Evolutionary conservation across 441 rosid species (phyloP).

Genomic region (Francoa sonchifolia): DNA sequence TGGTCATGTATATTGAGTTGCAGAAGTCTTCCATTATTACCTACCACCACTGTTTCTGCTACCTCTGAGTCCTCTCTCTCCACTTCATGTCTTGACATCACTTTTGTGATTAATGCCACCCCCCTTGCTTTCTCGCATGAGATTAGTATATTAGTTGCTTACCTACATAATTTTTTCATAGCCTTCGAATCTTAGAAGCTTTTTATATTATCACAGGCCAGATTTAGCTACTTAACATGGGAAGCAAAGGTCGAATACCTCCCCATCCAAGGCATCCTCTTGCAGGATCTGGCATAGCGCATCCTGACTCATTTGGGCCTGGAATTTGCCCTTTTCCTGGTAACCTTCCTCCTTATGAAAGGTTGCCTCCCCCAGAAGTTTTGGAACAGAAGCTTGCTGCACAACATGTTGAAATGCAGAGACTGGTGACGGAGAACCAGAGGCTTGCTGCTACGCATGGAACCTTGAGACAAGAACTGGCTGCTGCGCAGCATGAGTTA

Average conservation of each 20-base stretch:
- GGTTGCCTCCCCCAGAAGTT: slow-evolving; percentile 70
- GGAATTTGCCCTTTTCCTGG: slow-evolving; percentile 39
- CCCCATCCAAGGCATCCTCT: slow-evolving; percentile 54
- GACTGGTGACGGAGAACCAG: slow-evolving; percentile 81
- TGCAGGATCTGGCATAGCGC: slow-evolving; percentile 44
- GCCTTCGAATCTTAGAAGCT: not conserved
- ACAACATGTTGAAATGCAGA: slow-evolving; percentile 79
- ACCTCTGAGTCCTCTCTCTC: too few relatives aligned
- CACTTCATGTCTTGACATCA: too few relatives aligned
- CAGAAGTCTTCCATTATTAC: too few relatives aligned
- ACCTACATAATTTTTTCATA: too few relatives aligned
- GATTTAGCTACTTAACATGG: slow-evolving; percentile 30
- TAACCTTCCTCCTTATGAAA: slow-evolving; percentile 47
- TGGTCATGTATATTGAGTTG: too few relatives aligned
- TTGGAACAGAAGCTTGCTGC: slow-evolving; percentile 82
- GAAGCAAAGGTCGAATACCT: slow-evolving; percentile 68
- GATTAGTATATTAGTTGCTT: too few relatives aligned
- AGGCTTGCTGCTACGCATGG: slow-evolving; percentile 76
- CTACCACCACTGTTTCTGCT: too few relatives aligned
- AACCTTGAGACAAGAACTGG: slow-evolving; percentile 68
- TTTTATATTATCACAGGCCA: slow-evolving; percentile 13
- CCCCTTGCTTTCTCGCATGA: too few relatives aligned
- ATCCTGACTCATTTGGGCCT: slow-evolving; percentile 44
- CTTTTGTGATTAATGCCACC: too few relatives aligned
- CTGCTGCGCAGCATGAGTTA: slow-evolving; percentile 81